Base-by-base conservation (phyloP, 441 rosid genomes). In the Pelargonium cotyledonis region DNA sequence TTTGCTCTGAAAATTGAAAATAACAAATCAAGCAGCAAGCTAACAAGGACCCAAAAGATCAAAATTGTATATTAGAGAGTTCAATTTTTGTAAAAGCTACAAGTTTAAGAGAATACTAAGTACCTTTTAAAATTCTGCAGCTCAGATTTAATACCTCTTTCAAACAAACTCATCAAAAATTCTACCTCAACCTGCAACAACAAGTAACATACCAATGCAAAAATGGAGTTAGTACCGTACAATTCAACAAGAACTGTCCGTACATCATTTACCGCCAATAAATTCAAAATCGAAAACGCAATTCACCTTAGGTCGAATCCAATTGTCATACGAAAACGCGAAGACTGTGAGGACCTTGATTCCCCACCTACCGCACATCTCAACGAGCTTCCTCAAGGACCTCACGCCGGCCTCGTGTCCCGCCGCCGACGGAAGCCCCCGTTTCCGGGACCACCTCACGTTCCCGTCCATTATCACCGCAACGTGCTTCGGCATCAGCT, bases 401-500 rank as follows among this genome's bases (percentile, higher is more conserved):
- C 72, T 72, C 7, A 84, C 86, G 2, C 92, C 86, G 0, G 89
- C 92, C 78, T 77, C 83, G 60, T 87, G 88, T 31, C 92, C 92
- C 1, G 79, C 82, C 58, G 80, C 63, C 41, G 86, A 35, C 68
- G 78, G 86, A 57, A 85, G 73, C 53, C 88, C 89, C 29, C 72
- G 70, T 62, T 76, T 80, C 51, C 78, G 78, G n/a, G 88, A 86
- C 87, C 88, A 88, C 76, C 95, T 71, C 6, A 78, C 91, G 65
- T 88, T 92, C 4, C 97, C 96, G 58, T 88, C 97, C 96, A 89
- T 89, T 57, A 92, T 87, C 31, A 89, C 75, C 63, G 97, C 96
- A 46, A 92, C 95, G 66, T 89, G 96, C 61, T 79, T 81, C 61
- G 97, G 96, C 87, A 92, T 78, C 68, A 78, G 66, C 63, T 86